Base-by-base conservation (phyloP, 176 grass and related monocot genomes). In the Carex scoparia region DNA sequence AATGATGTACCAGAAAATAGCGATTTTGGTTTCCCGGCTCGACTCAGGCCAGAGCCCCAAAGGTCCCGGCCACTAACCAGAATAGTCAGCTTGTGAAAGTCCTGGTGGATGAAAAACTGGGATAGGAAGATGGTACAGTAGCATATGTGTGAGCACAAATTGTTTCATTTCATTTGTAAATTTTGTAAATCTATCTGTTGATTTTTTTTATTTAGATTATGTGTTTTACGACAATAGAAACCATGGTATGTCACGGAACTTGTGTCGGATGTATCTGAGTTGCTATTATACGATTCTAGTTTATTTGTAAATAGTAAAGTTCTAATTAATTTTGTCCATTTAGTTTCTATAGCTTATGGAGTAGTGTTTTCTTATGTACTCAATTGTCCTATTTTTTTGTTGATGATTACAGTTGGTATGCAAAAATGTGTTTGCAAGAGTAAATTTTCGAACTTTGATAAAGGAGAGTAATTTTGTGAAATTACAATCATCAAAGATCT, bases 51-150 rank as follows among this genome's bases (percentile, higher is more conserved):
- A 82, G 56, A 88, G 87, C 31, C 81, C 87, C 58, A 88, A 69
- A 84, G 87, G 87, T 12, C 87, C 87, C 3, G 87, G 87, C 14
- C 87, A 88, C 49, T 88, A 33, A 81, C 58, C 18, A 63, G 37
- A 44, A 63, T 1, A 33, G 31, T 18, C 1, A 3, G 55, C 16
- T 38, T 35, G 42, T 42, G 55, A 3, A 80, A 62, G 54, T n/a
- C 62, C 7, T 42, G 78, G 57, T 79, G 19, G 14, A 79, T 31
- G 37, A 7, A 76, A 57, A 38, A 13, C 28, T 30, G 75, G 15
- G 10, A 28, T 10, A 28, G 15, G 2, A 16, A 18, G 32, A 2
- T 27, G 16, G 48, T 54, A 31, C 48, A 54, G 4, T 14, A 56
- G 10, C 27, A 23, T 40, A 40, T 5, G 55, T n/a, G 16, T 81